Evolutionary conservation across 2,329 filamentous ascomycete genomes (phyloP).

Genomic region (Plenodomus tracheiphilus): DNA sequence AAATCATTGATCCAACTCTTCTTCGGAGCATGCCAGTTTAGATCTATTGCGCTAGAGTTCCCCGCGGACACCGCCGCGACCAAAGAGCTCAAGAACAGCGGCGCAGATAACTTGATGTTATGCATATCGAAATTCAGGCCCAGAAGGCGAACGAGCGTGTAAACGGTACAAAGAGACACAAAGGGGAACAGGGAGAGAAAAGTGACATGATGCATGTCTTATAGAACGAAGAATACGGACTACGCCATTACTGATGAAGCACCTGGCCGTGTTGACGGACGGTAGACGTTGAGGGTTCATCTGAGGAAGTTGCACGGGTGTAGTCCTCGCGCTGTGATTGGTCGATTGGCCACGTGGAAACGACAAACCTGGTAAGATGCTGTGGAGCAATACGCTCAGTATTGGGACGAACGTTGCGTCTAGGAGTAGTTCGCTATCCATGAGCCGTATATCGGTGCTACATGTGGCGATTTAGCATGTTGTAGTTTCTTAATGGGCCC

Average conservation of each 20-base stretch:
- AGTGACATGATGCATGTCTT: constrained; percentile 32
- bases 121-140: constrained; percentile 26
- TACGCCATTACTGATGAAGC: constrained; percentile 25
- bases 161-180: constrained; percentile 17
- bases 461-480: no score
- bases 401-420: background rate
- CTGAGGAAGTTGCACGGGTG: constrained; percentile 18
- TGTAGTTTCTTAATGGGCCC: no score
- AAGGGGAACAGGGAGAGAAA: constrained; percentile 11
- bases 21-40: constrained; percentile 42
- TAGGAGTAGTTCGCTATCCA: background rate
- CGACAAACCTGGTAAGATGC: background rate
- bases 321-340: constrained; percentile 16
- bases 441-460: background rate
- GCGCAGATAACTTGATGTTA: constrained; percentile 14
- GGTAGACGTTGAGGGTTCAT: constrained; percentile 2
- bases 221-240: constrained; percentile 5
- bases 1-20: constrained; percentile 63
- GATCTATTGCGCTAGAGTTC: constrained; percentile 22
- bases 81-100: constrained; percentile 23
- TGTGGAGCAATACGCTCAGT: background rate
- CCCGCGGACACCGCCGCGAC: constrained; percentile 9
- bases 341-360: background rate
- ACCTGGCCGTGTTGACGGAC: constrained; percentile 15
- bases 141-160: constrained; percentile 25